These are phyloP conservation scores for Phyllostachys edulis DNA, from an alignment of 176 grass and related monocot species.

Conservation along the genomic window DNA sequence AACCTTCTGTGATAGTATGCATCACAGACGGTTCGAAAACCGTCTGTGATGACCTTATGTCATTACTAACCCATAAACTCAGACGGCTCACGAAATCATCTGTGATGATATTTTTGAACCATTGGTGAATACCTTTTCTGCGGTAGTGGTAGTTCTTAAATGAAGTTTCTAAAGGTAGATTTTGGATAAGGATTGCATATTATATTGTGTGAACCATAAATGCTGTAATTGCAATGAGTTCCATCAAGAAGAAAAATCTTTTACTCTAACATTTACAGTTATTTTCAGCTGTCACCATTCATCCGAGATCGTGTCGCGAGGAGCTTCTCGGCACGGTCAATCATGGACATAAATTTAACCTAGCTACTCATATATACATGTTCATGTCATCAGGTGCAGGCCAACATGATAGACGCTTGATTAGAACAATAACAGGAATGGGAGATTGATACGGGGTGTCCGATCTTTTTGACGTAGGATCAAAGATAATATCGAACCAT, in stretches of 20 bases:
- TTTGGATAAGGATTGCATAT: neutral
- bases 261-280: neutral
- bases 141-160: no score
- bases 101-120: no score
- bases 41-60: no score
- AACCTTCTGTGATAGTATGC: no score
- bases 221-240: neutral
- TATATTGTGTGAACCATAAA: conserved; percentile 5
- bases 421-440: neutral
- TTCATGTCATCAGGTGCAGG: neutral
- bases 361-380: neutral
- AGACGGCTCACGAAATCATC: no score
- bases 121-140: no score
- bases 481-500: no score
- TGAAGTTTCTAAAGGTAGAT: neutral
- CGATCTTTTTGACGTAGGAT: no score
- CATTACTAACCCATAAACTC: no score
- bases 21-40: no score
- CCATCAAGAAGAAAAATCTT: neutral
- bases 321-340: neutral
- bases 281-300: neutral
- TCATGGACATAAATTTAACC: neutral
- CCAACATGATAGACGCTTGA: neutral
- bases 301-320: neutral
- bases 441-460: no score